A percentile compares a stretch with the other conserved stretches of the same genome.
These are phyloP conservation scores for Apiotrichum mycotoxinovorans DNA, from an alignment of 1,284 basidiomycete genomes.

Conservation along the genomic window DNA sequence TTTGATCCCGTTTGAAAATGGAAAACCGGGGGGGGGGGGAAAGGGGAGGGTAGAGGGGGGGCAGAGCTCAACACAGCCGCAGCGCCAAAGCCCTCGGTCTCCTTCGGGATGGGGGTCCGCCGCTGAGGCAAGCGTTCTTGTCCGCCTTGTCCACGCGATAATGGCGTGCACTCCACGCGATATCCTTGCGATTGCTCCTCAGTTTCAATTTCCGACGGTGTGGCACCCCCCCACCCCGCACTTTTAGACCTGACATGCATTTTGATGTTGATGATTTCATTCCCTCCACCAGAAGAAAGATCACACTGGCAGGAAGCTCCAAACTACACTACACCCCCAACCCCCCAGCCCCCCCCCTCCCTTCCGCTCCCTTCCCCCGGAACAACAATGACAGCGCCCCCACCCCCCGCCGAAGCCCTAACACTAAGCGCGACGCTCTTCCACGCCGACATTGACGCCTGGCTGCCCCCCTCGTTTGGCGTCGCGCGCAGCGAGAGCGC, in stretches of 20 bases:
- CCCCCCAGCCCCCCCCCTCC: background rate
- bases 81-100: too few species aligned
- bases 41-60: too few species aligned
- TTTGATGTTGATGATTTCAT: background rate
- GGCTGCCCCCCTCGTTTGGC: conserved; percentile 41
- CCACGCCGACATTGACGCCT: conserved; percentile 36
- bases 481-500: conserved; percentile 4
- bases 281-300: background rate
- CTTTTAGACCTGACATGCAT: too few species aligned
- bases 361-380: too few species aligned
- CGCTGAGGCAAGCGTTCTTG: too few species aligned
- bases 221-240: too few species aligned
- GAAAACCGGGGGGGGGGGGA: too few species aligned
- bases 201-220: background rate
- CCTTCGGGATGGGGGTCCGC: too few species aligned
- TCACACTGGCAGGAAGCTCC: background rate
- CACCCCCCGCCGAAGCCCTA: conserved; percentile 29
- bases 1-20: too few species aligned
- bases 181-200: background rate
- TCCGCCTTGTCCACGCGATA: too few species aligned
- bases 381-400: background rate
- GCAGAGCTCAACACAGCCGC: too few species aligned
- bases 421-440: conserved; percentile 37
- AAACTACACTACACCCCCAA: background rate
- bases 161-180: too few species aligned